These are phyloP conservation scores for Lathyrus tuberosus DNA, from an alignment of 306 rosid species.

Conservation along the genomic window DNA sequence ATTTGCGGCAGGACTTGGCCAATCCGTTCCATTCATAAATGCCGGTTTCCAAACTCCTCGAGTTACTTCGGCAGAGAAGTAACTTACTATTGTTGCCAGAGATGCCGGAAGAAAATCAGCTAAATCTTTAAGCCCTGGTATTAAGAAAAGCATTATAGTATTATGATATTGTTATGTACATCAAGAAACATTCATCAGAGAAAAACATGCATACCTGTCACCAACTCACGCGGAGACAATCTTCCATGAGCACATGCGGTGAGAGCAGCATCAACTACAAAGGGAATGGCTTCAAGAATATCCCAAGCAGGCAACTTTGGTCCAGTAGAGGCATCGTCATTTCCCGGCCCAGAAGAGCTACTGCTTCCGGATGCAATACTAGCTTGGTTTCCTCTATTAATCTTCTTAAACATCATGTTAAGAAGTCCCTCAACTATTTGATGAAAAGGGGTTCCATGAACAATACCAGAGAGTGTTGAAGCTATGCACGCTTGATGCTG, in stretches of 20 bases:
- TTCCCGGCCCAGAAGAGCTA: slow-evolving; percentile 86
- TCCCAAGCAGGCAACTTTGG: slow-evolving; percentile 99
- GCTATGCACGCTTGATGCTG: slow-evolving; percentile 99
- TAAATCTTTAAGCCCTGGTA: slow-evolving; percentile 93
- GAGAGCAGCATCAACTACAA: slow-evolving; percentile 95
- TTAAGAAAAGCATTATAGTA: slow-evolving; percentile 27
- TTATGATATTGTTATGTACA: slow-evolving; percentile 21
- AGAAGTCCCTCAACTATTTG: slow-evolving; percentile 95
- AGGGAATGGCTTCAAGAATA: slow-evolving; percentile 91
- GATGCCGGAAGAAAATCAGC: slow-evolving; percentile 98
- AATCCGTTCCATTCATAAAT: slow-evolving; percentile 97
- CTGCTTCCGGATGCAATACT: slow-evolving; percentile 84
- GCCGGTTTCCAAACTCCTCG: slow-evolving; percentile 94
- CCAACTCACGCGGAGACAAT: slow-evolving; percentile 94
- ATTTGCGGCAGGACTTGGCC: slow-evolving; percentile 99
- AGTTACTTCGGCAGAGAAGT: slow-evolving; percentile 96
- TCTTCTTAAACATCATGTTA: slow-evolving; percentile 83
- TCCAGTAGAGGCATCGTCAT: slow-evolving; percentile 64
- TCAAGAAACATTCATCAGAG: slow-evolving; percentile 27
- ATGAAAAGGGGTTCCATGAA: slow-evolving; percentile 93
- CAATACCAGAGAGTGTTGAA: slow-evolving; percentile 93
- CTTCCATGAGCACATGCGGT: slow-evolving; percentile 97
- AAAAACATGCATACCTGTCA: slow-evolving; percentile 65
- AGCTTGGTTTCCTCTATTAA: slow-evolving; percentile 67
- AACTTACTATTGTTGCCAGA: slow-evolving; percentile 92